Evolutionary conservation across 768 basidiomycete genomes (phyloP), one percentile per base, ranked within the genome.

Genomic region (Podaxis sp.): DNA sequence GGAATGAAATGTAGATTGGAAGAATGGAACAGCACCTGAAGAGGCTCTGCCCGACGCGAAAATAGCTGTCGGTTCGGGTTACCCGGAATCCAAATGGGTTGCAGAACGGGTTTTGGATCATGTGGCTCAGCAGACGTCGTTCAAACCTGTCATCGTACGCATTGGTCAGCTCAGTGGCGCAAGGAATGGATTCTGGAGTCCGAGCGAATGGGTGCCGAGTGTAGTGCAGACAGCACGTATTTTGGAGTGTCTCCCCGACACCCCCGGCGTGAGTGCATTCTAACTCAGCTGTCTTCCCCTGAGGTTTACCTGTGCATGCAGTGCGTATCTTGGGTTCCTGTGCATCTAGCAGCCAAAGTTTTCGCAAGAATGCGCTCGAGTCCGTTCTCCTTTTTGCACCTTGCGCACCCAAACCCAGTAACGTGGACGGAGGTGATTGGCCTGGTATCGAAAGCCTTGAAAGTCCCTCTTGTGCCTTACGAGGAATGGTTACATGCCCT

Each of bases 101-200:
- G 74, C 76, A 0, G 79, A 80, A 55, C 65, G 70, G 53, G 66
- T 80, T 7, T 66, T 78, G 8, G 56, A 68, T 25, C 59, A 46
- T 1, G 79, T 77, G 0, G 66, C 69, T 2, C 59, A 71, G 25
- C 24, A 40, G 11, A 75, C 77, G 0, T 38, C 66, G 0, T 64
- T 82, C 3, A 61, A 62, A 2, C 63, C 75, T 1, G 57, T 76
- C 17, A 71, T 77, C 11, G 75, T 81, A 0, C 76, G 82, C 4
- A 70, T 80, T 19, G 82, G 80, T 1, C 81, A 82, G 69, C 65
- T 82, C 1, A 71, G 71, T 25, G 82, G 81, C 2, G 80, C 79
- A 4, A 59, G 64, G 7, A 78, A 76, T 59, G 80, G 82, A 0
- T 65, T 66, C 15, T 83, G 82, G 82, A 79, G 75, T 60, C 63